Evolutionary conservation across 345 rosid species (phyloP), one percentile per base, ranked within the genome.

Genomic region (Gossypium australe): DNA sequence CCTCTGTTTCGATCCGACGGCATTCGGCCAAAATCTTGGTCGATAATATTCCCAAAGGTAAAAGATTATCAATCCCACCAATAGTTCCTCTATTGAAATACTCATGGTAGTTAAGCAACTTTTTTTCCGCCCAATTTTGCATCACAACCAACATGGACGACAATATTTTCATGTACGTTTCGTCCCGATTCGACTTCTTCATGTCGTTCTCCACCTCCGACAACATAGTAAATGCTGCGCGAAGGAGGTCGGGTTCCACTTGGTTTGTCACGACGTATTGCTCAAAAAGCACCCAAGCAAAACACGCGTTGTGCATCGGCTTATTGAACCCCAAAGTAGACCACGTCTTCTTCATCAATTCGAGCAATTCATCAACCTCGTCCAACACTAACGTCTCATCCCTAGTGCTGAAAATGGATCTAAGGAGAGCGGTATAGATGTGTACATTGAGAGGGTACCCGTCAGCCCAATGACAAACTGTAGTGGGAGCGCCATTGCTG

Each of bases 311-410:
- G 80, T 94, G 98, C 7, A 93, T 79, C 0, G 89, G 82, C 73
- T 89, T 68, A 45, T 82, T 89, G 82, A 95, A 89, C 70, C 96
- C 99, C 52, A 93, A 72, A 10, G 93, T 91, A 18, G 93, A 79
- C 99, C 99, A 95, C 8, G 99, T 93, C 80, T 93, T 95, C 84
- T 88, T 95, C 85, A 95, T 93, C 27, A 95, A 79, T 75, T 95
- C 98, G 1, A 90, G 67, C 44, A 95, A 92, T 82, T 95, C 97
- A 49, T 95, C 99, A 7, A 95, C 90, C 86, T 95, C 99, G 24
- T 94, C 97, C 0, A 94, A 87, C 55, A 94, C 97, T 41, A 87
- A 76, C 0, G 95, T 94, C 78, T 92, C 97, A 7, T 94, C 97
- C 75, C 92, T 79, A 12, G 86, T 72, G 64, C 92, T 92, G 52